Conservation (phyloP, 495 filamentous ascomycete genomes). For the Tuber umbilicatum region DNA sequence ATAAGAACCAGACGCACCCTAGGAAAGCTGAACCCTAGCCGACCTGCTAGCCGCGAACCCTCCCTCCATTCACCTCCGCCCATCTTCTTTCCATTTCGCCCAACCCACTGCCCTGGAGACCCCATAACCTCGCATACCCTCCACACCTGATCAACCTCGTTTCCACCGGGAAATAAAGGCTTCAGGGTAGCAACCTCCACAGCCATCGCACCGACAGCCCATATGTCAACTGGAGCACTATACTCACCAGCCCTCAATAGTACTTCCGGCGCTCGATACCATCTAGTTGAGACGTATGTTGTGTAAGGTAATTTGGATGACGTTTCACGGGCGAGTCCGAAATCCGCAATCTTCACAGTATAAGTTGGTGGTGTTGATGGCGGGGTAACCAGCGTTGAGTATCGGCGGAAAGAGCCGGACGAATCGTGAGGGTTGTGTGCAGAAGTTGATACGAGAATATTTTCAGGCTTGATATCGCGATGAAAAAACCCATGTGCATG, state of each 20-base stretch:
- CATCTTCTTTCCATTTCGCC: constrained; percentile 74
- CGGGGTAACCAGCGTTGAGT: constrained; percentile 87
- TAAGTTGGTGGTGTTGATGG: constrained; percentile 89
- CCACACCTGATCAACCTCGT: constrained; percentile 99
- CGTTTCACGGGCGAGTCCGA: constrained; percentile 94
- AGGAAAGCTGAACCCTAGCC: constrained; percentile 96
- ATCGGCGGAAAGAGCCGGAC: constrained; percentile 71
- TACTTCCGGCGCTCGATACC: constrained; percentile 97
- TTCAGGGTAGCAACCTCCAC: constrained; percentile 97
- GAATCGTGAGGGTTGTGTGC: constrained; percentile 65
- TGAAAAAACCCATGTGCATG: constrained; percentile 98
- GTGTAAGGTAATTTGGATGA: constrained; percentile 95
- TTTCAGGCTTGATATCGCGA: constrained; percentile 98
- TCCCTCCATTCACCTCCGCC: constrained; percentile 98
- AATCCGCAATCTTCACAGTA: constrained; percentile 98
- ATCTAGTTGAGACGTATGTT: constrained; percentile 95
- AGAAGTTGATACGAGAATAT: constrained; percentile 94
- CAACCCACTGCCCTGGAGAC: constrained; percentile 96
- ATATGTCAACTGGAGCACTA: constrained; percentile 96
- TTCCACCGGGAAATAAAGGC: constrained; percentile 92
- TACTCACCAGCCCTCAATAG: constrained; percentile 92
- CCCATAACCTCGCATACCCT: constrained; percentile 99
- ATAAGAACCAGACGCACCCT: constrained; percentile 51
- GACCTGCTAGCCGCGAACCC: constrained; percentile 82
- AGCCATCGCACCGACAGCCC: constrained; percentile 98